phyloP scores from a whole-genome alignment of 2,329 filamentous ascomycete genomes.

The Hypoxylon sp. region DNA sequence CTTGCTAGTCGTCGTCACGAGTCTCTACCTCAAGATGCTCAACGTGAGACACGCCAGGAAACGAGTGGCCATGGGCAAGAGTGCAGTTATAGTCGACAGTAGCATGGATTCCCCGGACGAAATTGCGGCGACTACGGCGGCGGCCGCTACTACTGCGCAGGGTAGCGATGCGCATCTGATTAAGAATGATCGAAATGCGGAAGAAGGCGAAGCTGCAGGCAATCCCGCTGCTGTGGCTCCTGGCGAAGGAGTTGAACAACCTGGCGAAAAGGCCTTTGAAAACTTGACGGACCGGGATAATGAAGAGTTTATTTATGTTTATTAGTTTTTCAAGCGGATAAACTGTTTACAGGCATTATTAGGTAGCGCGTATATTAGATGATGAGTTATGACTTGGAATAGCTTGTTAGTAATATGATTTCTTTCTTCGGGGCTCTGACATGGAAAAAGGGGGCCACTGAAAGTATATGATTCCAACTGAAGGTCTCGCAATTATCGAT shows the following conservation, averaged over 20 bases:
- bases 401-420: no score
- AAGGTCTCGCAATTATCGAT: no score
- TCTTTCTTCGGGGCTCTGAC: no score
- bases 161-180: constrained; percentile 17
- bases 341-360: no score
- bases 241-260: constrained; percentile 10
- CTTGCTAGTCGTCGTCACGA: constrained; percentile 52
- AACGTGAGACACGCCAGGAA: constrained; percentile 32
- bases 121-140: constrained; percentile 46
- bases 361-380: no score
- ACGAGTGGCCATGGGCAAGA: constrained; percentile 67
- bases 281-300: constrained; percentile 69
- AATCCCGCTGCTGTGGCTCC: constrained; percentile 27
- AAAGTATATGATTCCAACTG: no score
- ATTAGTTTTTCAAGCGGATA: no score
- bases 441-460: no score
- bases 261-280: constrained; percentile 60
- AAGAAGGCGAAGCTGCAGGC: constrained; percentile 37
- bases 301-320: constrained; percentile 71
- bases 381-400: no score
- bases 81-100: constrained; percentile 63
- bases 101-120: constrained; percentile 63
- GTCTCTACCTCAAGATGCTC: constrained; percentile 36
- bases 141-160: constrained; percentile 47
- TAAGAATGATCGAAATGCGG: constrained; percentile 38